A percentile compares a stretch with the other conserved stretches of the same genome.
Evolutionary conservation across 768 basidiomycete genomes (phyloP).

Genomic region (Auricularia cornea): DNA sequence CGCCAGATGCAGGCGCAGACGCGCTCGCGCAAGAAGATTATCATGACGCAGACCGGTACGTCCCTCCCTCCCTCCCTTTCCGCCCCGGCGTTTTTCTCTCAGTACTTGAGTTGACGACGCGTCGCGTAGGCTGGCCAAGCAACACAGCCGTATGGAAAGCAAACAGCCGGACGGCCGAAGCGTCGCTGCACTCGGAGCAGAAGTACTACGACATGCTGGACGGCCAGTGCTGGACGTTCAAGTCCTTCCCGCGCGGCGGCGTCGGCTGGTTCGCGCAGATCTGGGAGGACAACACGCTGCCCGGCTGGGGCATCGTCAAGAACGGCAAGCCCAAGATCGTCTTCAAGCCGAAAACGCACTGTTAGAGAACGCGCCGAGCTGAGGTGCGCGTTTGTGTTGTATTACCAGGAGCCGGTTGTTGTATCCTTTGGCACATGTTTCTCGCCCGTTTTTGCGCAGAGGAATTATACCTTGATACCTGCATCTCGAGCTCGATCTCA

Average conservation of each 20-base stretch:
- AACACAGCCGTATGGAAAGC: not conserved
- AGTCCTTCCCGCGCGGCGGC: conserved; percentile 49
- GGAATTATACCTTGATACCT: no score
- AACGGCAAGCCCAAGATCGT: conserved; percentile 49
- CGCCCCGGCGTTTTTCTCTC: no score
- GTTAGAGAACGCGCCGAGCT: no score
- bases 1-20: conserved; percentile 44
- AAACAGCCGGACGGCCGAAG: not conserved
- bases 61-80: not conserved
- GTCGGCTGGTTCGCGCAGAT: conserved; percentile 80
- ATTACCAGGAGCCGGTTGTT: no score
- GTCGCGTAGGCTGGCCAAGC: not conserved
- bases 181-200: conserved; percentile 21
- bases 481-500: no score
- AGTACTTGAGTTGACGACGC: no score
- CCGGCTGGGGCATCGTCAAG: conserved; percentile 58
- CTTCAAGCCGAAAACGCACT: conserved; percentile 55
- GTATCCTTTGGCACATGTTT: no score
- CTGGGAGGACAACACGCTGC: conserved; percentile 55
- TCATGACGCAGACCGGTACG: conserved; percentile 32
- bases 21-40: conserved; percentile 56
- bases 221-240: conserved; percentile 52
- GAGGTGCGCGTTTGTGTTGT: no score
- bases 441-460: no score
- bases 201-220: conserved; percentile 60